Evolutionary conservation across 352 stramenopile genomes (phyloP).

Genomic region (Phytophthora constricta): DNA sequence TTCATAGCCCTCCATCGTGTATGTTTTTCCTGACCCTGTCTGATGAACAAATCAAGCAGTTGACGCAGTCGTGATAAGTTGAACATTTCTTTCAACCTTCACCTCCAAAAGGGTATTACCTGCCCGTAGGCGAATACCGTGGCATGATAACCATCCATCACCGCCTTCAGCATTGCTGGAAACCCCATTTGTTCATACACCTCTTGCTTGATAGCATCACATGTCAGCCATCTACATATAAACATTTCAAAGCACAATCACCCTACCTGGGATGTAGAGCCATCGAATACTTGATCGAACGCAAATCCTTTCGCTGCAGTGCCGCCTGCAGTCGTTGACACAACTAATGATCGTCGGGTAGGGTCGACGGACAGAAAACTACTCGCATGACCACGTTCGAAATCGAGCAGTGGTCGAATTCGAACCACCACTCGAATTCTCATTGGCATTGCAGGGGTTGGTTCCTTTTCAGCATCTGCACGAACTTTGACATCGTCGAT

Average conservation of each 20-base stretch:
- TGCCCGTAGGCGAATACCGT: conserved; percentile 92
- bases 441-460: background rate
- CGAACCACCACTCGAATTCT: conserved; percentile 62
- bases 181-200: conserved; percentile 52
- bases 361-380: conserved; percentile 42
- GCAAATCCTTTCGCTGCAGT: conserved; percentile 41
- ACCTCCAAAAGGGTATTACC: conserved; percentile 22
- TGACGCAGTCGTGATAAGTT: background rate
- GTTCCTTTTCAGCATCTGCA: background rate
- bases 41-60: conserved; percentile 33
- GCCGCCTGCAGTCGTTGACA: conserved; percentile 20
- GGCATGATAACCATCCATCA: conserved; percentile 89
- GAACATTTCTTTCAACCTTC: background rate
- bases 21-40: conserved; percentile 69
- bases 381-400: conserved; percentile 43
- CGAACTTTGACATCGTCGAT: background rate
- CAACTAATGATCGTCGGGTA: conserved; percentile 34
- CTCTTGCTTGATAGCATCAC: conserved; percentile 21
- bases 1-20: conserved; percentile 65
- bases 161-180: conserved; percentile 74
- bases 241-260: background rate
- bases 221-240: background rate
- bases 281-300: conserved; percentile 65
- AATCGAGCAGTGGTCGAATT: conserved; percentile 47
- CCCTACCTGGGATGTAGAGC: conserved; percentile 38